These are phyloP conservation scores for Pseudogymnoascus sp. DNA, from an alignment of 2,329 filamentous ascomycete species.

Conservation along the genomic window DNA sequence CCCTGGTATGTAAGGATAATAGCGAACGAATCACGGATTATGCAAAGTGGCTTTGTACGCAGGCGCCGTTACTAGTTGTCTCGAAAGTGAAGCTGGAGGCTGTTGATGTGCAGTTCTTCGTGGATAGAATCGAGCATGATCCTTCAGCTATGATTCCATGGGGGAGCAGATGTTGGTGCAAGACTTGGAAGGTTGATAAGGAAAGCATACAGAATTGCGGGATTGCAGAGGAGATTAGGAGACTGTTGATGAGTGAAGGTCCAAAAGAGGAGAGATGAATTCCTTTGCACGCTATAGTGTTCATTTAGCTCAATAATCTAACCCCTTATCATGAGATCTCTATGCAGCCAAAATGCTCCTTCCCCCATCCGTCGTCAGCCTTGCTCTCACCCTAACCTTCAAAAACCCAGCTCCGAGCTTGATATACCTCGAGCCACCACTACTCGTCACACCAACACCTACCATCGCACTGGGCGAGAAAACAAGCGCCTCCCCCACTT, in stretches of 20 bases:
- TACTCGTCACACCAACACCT: constrained; percentile 13
- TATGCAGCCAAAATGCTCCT: constrained; percentile 29
- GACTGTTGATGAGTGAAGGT: not conserved
- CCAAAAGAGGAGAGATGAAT: not conserved
- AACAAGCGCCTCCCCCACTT: constrained; percentile 40
- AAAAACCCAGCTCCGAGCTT: constrained; percentile 28
- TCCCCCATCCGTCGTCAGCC: constrained; percentile 38
- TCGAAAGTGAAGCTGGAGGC: not conserved
- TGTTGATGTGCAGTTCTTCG: not conserved
- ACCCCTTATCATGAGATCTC: not conserved
- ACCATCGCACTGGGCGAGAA: constrained; percentile 40
- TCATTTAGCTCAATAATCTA: not conserved
- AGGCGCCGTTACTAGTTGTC: not conserved
- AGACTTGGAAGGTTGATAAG: not conserved
- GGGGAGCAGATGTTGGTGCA: not conserved
- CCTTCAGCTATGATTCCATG: not conserved
- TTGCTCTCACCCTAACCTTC: constrained; percentile 31
- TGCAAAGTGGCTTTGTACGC: not conserved
- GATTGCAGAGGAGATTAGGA: not conserved
- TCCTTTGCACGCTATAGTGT: not conserved
- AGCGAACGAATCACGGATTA: not conserved
- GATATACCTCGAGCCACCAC: not conserved
- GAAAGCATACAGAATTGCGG: not conserved
- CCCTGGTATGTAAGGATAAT: not conserved
- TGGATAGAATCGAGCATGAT: not conserved